These are phyloP conservation scores for Tylopilus rubrobrunneus DNA, from an alignment of 768 basidiomycete species.

Conservation along the genomic window DNA sequence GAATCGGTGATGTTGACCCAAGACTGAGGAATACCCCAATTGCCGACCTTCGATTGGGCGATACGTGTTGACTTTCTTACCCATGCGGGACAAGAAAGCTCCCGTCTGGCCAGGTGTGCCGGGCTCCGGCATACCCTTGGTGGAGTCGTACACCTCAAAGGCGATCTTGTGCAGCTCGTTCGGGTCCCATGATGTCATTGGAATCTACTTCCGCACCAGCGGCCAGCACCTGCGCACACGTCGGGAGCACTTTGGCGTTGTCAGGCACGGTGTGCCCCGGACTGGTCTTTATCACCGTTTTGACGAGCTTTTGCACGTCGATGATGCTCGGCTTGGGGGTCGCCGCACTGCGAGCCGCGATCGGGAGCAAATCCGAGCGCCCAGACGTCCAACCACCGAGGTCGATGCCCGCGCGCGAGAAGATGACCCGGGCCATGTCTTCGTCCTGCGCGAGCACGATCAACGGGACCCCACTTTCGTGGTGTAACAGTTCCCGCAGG, in stretches of 20 bases:
- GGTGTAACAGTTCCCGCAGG: slow-evolving; percentile 20
- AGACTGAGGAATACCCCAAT: slow-evolving; percentile 56
- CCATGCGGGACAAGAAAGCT: slow-evolving; percentile 87
- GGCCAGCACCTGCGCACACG: slow-evolving; percentile 11
- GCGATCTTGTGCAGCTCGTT: slow-evolving; percentile 86
- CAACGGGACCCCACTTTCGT: slow-evolving; percentile 3
- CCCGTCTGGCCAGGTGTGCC: slow-evolving; percentile 77
- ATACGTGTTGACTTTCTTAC: slow-evolving; percentile 90
- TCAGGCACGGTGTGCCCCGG: slow-evolving; percentile 23
- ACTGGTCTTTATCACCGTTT: slow-evolving; percentile 35
- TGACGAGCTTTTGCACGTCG: slow-evolving; percentile 39
- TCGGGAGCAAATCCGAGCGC: slow-evolving; percentile 23
- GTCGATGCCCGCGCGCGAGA: slow-evolving; percentile 41
- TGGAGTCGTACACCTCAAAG: slow-evolving; percentile 81
- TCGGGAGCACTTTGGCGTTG: slow-evolving; percentile 33
- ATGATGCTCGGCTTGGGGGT: slow-evolving; percentile 28
- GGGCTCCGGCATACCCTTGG: slow-evolving; percentile 64
- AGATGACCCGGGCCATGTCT: slow-evolving; percentile 35
- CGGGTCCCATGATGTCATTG: slow-evolving; percentile 13
- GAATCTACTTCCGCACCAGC: slow-evolving; percentile 4
- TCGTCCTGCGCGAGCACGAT: slow-evolving; percentile 39
- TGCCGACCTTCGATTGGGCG: slow-evolving; percentile 78
- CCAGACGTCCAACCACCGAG: slow-evolving; percentile 38
- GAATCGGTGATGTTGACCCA: slow-evolving; percentile 51
- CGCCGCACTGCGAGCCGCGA: not conserved